Conservation (phyloP, 108 stramenopile genomes). For the Skeletonema menzelii region DNA sequence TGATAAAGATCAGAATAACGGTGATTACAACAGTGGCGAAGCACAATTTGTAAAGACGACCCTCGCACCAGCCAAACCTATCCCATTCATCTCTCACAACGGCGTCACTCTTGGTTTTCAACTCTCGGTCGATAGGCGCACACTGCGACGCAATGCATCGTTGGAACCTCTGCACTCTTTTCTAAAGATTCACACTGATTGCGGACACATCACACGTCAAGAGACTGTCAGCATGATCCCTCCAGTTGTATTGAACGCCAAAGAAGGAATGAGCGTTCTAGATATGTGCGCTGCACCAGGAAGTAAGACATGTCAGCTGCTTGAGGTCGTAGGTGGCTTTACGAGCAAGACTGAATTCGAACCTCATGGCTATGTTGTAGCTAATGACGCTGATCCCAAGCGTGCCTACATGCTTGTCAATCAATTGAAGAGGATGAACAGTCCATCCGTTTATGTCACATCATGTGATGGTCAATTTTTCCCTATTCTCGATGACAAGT, state of each 20-base stretch:
- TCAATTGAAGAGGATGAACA: conserved; percentile 89
- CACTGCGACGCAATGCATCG: conserved; percentile 66
- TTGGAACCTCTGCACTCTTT: conserved; percentile 67
- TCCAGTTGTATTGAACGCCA: conserved; percentile 88
- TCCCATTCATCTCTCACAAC: conserved; percentile 61
- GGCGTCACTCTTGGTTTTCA: conserved; percentile 56
- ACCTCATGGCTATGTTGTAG: conserved; percentile 88
- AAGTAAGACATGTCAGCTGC: conserved; percentile 95
- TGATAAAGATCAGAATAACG: conserved; percentile 4
- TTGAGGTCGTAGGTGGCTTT: conserved; percentile 79
- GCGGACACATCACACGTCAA: conserved; percentile 93
- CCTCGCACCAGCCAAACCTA: conserved; percentile 69
- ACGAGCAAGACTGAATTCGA: conserved; percentile 20
- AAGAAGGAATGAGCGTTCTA: conserved; percentile 81
- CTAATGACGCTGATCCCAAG: conserved; percentile 94
- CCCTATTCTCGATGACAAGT: conserved; percentile 60
- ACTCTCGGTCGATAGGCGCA: conserved; percentile 70
- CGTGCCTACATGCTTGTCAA: conserved; percentile 97
- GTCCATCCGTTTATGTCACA: conserved; percentile 87
- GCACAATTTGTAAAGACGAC: conserved; percentile 35
- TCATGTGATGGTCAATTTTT: conserved; percentile 91
- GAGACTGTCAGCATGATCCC: conserved; percentile 99
- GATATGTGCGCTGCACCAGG: conserved; percentile 99
- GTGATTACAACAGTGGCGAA: neutral
- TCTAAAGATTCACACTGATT: conserved; percentile 81